Evolutionary conservation across 148 eudicot species (phyloP).

Genomic region (Vaccinium darrowii): DNA sequence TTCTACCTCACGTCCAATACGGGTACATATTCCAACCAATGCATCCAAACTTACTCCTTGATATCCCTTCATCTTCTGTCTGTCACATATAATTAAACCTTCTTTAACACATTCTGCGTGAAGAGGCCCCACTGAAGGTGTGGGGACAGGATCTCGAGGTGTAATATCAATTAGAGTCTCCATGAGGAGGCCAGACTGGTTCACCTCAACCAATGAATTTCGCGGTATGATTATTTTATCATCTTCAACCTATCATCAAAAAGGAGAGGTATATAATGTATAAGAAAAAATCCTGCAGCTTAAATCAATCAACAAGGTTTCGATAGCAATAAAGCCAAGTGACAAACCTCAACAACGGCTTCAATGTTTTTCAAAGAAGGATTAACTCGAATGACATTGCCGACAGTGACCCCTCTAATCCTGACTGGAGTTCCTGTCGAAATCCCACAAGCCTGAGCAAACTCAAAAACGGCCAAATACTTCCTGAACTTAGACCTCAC

Average conservation of each 20-base stretch:
- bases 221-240: slow-evolving; percentile 82
- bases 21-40: slow-evolving; percentile 90
- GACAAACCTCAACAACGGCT: slow-evolving; percentile 81
- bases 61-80: slow-evolving; percentile 71
- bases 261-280: slow-evolving; percentile 17
- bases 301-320: not conserved
- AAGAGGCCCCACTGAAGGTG: slow-evolving; percentile 75
- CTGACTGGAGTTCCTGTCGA: slow-evolving; percentile 82
- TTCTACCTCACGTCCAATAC: slow-evolving; percentile 86
- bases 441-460: slow-evolving; percentile 86
- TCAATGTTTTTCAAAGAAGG: slow-evolving; percentile 75
- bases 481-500: slow-evolving; percentile 69
- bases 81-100: slow-evolving; percentile 87
- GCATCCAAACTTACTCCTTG: slow-evolving; percentile 97
- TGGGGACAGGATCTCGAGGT: slow-evolving; percentile 83
- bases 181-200: slow-evolving; percentile 98
- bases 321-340: not conserved
- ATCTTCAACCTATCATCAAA: slow-evolving; percentile 73
- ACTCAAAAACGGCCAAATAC: slow-evolving; percentile 73
- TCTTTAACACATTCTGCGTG: slow-evolving; percentile 72
- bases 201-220: slow-evolving; percentile 86
- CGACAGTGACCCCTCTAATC: slow-evolving; percentile 88
- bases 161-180: slow-evolving; percentile 94
- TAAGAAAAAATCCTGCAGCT: not conserved
- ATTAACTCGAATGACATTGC: slow-evolving; percentile 77